Conservation (phyloP, 768 basidiomycete genomes). For the Leccinum subtestaceum region DNA sequence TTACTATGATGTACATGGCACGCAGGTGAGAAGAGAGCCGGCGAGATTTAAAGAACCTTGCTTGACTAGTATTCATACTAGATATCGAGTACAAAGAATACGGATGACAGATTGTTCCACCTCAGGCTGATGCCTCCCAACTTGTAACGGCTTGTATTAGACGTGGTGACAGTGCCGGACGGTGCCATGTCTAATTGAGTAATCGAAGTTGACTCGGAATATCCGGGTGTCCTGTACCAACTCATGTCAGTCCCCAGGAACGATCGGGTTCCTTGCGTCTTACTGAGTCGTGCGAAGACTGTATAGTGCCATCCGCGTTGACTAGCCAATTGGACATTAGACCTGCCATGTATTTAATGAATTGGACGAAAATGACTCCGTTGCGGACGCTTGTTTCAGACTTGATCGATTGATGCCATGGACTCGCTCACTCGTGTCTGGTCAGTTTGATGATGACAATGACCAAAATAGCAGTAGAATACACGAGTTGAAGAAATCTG, state of each 20-base stretch:
- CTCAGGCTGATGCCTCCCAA: too few relatives aligned
- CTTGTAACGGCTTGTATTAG: too few relatives aligned
- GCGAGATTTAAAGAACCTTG: background rate
- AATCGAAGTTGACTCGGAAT: too few relatives aligned
- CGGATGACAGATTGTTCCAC: slow-evolving; percentile 2
- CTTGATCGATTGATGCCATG: background rate
- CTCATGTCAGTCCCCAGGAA: slow-evolving; percentile 46
- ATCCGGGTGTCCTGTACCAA: background rate
- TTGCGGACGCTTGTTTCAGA: background rate
- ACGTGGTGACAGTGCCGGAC: too few relatives aligned
- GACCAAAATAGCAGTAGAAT: background rate
- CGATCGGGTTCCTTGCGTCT: slow-evolving; percentile 87
- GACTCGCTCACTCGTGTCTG: background rate
- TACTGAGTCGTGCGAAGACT: slow-evolving; percentile 81
- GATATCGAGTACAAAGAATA: slow-evolving; percentile 6
- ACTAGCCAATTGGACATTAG: slow-evolving; percentile 34
- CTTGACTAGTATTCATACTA: slow-evolving; percentile 1
- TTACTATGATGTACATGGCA: background rate
- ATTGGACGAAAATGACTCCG: slow-evolving; percentile 3
- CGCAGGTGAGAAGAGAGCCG: background rate
- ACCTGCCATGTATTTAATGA: slow-evolving; percentile 10
- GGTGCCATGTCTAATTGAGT: too few relatives aligned
- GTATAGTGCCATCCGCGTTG: slow-evolving; percentile 79
- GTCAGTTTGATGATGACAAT: background rate
- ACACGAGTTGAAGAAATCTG: background rate